A percentile compares a stretch with the other conserved stretches of the same genome.
These are phyloP conservation scores for Sugiyamaella sp. DNA, from an alignment of 1,139 yeast species.

Conservation along the genomic window DNA sequence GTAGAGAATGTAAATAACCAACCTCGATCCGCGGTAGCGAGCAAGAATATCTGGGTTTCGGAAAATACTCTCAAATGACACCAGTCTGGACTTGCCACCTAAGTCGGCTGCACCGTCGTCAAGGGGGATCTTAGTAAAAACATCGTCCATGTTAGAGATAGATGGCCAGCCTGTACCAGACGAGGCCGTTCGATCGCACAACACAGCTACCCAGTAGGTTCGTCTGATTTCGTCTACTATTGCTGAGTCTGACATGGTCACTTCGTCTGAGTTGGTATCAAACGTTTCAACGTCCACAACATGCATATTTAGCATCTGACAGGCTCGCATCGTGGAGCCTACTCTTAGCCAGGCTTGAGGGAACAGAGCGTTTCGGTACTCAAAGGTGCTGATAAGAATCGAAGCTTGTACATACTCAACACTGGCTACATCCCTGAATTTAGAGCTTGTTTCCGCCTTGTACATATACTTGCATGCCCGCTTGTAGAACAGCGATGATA, in stretches of 20 bases:
- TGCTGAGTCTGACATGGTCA: slow-evolving; percentile 25
- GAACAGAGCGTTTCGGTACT: slow-evolving; percentile 35
- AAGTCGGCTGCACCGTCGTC: slow-evolving; percentile 33
- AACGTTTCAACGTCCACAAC: slow-evolving; percentile 28
- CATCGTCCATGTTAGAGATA: slow-evolving; percentile 29
- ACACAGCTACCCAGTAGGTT: slow-evolving; percentile 38
- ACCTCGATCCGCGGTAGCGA: slow-evolving; percentile 14
- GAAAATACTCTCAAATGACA: slow-evolving; percentile 22
- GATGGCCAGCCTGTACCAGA: slow-evolving; percentile 40
- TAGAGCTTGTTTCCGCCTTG: slow-evolving; percentile 26
- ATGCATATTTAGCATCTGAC: slow-evolving; percentile 34
- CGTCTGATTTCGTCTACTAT: slow-evolving; percentile 38
- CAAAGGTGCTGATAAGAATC: slow-evolving; percentile 34
- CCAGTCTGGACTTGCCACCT: slow-evolving; percentile 22
- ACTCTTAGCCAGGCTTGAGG: slow-evolving; percentile 41
- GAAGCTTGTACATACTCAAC: slow-evolving; percentile 37
- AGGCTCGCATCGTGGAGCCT: slow-evolving; percentile 36
- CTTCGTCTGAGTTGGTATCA: neutral
- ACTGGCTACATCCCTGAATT: slow-evolving; percentile 28
- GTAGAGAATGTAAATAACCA: slow-evolving; percentile 19
- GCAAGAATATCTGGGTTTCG: slow-evolving; percentile 26
- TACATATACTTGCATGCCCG: slow-evolving; percentile 35
- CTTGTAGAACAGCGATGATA: slow-evolving; percentile 32
- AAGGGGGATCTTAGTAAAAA: slow-evolving; percentile 35
- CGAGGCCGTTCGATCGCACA: slow-evolving; percentile 36